Evolutionary conservation across 768 basidiomycete genomes (phyloP), one percentile per base, ranked within the genome.

Genomic region (Rhizopogon vulgaris): DNA sequence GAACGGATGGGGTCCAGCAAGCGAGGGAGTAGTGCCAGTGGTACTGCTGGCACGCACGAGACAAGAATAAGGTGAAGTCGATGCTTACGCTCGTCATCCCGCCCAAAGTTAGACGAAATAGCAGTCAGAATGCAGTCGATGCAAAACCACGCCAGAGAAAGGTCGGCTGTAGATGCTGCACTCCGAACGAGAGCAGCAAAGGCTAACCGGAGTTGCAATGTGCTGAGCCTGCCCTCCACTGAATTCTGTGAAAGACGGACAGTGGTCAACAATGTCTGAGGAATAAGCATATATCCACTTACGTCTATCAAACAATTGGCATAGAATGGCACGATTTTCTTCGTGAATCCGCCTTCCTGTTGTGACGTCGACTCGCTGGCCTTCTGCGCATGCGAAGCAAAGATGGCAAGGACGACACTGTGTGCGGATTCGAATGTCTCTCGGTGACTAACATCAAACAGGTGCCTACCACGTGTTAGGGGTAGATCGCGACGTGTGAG

Each of bases 361-460:
- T 7, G 52, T 42, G 4, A 38, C 24, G 18, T 34, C n/a, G 37
- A 42, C 48, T 63, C 52, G 7, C 49, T 56, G 24, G 58, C 42
- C 17, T 64, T 68, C 55, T 79, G 75, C 0, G 82, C 78, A 58
- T 78, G 75, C 27, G 80, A 74, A 9, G 85, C 78, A 61, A 91
- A 85, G 38, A 90, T 73, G 4, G 90, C 77, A 12, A 94, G 72
- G 34, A 94, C 69, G 25, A 89, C 87, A 8, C 91, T 93, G 63
- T 94, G 92, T 1, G 90, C 83, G 0, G 89, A 86, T 64, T 94
- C 91, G 59, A 83, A 94, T n/a, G 82, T 82, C 56, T 92, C 87
- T 32, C 86, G 81, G 56, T 88, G 73, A 12, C 51, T 52, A 1
- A 81, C 58, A 52, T 83, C 76, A 49, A 71, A 74, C 27, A 91